phyloP scores from a whole-genome alignment of 352 stramenopile species.

The Aphanomyces cochlioides region DNA sequence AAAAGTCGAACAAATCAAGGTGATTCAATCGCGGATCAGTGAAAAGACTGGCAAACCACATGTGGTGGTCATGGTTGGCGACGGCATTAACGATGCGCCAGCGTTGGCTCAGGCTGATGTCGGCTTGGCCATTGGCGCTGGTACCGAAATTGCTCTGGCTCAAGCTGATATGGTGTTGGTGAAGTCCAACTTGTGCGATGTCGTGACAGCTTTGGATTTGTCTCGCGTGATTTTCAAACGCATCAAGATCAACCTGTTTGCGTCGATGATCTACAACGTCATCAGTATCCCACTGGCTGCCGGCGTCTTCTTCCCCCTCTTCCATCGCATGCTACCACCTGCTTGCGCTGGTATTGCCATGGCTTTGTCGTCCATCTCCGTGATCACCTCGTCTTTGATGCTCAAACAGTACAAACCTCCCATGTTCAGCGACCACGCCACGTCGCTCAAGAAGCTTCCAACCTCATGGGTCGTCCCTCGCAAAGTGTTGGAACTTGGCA shows the following conservation, averaged over 20 bases:
- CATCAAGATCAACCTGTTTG: conserved; percentile 86
- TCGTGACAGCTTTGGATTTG: conserved; percentile 80
- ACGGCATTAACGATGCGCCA: conserved; percentile 95
- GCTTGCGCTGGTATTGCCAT: conserved; percentile 81
- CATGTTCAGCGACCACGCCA: conserved; percentile 1
- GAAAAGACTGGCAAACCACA: conserved; percentile 66
- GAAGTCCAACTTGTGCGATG: conserved; percentile 75
- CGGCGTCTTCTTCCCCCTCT: conserved; percentile 79
- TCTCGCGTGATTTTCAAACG: conserved; percentile 75
- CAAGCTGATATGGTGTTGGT: conserved; percentile 88
- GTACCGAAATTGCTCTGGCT: conserved; percentile 86
- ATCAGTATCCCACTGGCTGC: conserved; percentile 77
- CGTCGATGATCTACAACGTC: conserved; percentile 84
- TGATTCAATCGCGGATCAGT: conserved; percentile 64
- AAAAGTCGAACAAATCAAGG: conserved; percentile 91
- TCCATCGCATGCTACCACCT: conserved; percentile 81
- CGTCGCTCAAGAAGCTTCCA: neutral
- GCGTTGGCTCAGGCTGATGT: conserved; percentile 90
- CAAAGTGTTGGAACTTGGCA: neutral
- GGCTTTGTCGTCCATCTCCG: conserved; percentile 85
- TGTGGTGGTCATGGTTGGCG: conserved; percentile 90
- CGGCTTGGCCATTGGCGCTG: conserved; percentile 89
- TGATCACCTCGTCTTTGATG: conserved; percentile 79
- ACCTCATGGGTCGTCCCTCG: neutral
- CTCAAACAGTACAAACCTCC: conserved; percentile 73